These are phyloP conservation scores for Fusarium tupiense DNA, from an alignment of 2,329 filamentous ascomycete species.

Conservation along the genomic window DNA sequence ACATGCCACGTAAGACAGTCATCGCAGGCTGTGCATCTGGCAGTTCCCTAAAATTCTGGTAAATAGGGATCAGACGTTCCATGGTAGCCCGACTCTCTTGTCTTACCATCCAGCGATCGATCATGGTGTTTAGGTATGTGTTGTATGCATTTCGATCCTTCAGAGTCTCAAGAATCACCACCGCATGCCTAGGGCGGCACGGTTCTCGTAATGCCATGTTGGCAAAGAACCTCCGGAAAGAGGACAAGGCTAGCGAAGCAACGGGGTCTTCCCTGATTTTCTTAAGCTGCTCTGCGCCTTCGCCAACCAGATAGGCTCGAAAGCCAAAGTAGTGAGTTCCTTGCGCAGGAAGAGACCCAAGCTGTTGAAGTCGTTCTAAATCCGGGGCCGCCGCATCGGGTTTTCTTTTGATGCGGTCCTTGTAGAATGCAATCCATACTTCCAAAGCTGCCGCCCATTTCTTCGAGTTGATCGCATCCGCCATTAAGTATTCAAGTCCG, in stretches of 20 bases:
- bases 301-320: slow-evolving; percentile 45
- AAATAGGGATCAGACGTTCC: slow-evolving; percentile 53
- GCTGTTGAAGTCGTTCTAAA: slow-evolving; percentile 30
- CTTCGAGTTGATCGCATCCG: slow-evolving; percentile 50
- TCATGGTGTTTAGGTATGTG: slow-evolving; percentile 52
- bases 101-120: slow-evolving; percentile 43
- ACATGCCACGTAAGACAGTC: slow-evolving; percentile 55
- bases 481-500: slow-evolving; percentile 57
- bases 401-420: slow-evolving; percentile 17
- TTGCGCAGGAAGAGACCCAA: slow-evolving; percentile 43
- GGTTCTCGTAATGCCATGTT: slow-evolving; percentile 46
- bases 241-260: slow-evolving; percentile 38
- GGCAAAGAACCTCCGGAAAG: slow-evolving; percentile 47
- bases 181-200: slow-evolving; percentile 48
- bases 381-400: slow-evolving; percentile 7
- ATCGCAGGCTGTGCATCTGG: slow-evolving; percentile 50
- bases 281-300: slow-evolving; percentile 38
- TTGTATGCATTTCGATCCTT: slow-evolving; percentile 55
- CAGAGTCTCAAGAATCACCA: slow-evolving; percentile 53
- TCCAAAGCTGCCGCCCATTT: slow-evolving; percentile 51
- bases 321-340: slow-evolving; percentile 48
- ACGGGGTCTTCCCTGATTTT: slow-evolving; percentile 35
- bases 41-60: slow-evolving; percentile 57
- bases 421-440: slow-evolving; percentile 51
- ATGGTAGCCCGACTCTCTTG: slow-evolving; percentile 43